phyloP scores from a whole-genome alignment of 805 yeast species.

The Limtongia smithiae region DNA sequence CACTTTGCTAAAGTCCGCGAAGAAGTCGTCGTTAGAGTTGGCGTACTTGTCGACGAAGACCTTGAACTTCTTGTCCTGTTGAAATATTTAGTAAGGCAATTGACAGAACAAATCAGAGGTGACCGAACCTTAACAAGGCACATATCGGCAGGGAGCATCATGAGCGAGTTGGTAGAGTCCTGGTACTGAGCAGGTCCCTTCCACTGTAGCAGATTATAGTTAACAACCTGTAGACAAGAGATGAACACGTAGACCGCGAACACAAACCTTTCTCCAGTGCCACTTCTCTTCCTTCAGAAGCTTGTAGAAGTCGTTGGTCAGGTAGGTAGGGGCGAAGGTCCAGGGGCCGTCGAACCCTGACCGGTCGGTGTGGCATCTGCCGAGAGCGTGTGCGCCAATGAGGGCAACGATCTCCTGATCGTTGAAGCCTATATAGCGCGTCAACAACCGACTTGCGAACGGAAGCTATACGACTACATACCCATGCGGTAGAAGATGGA shows the following conservation, averaged over 20 bases:
- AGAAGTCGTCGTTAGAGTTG: slow-evolving; percentile 58
- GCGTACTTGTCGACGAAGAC: slow-evolving; percentile 66
- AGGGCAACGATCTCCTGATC: slow-evolving; percentile 62
- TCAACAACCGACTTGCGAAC: background rate
- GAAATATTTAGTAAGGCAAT: background rate
- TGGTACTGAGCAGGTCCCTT: slow-evolving; percentile 49
- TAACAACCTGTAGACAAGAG: background rate
- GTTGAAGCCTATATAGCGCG: slow-evolving; percentile 44
- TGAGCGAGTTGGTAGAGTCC: slow-evolving; percentile 49
- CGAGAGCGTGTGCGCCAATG: slow-evolving; percentile 60
- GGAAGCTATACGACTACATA: background rate
- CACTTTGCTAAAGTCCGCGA: slow-evolving; percentile 59
- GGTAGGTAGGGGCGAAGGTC: slow-evolving; percentile 71
- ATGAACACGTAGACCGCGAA: background rate
- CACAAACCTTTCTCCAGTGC: slow-evolving; percentile 44
- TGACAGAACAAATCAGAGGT: background rate
- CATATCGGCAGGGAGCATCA: slow-evolving; percentile 85
- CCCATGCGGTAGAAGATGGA: slow-evolving; percentile 52
- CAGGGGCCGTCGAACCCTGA: slow-evolving; percentile 87
- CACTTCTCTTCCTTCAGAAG: slow-evolving; percentile 53
- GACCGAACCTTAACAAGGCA: slow-evolving; percentile 43
- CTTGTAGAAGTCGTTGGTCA: slow-evolving; percentile 66
- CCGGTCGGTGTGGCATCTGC: slow-evolving; percentile 58
- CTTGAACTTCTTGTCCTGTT: slow-evolving; percentile 53
- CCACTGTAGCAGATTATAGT: slow-evolving; percentile 42